These are phyloP conservation scores for Eucommia ulmoides DNA, from an alignment of 257 asterid species.

Conservation along the genomic window DNA sequence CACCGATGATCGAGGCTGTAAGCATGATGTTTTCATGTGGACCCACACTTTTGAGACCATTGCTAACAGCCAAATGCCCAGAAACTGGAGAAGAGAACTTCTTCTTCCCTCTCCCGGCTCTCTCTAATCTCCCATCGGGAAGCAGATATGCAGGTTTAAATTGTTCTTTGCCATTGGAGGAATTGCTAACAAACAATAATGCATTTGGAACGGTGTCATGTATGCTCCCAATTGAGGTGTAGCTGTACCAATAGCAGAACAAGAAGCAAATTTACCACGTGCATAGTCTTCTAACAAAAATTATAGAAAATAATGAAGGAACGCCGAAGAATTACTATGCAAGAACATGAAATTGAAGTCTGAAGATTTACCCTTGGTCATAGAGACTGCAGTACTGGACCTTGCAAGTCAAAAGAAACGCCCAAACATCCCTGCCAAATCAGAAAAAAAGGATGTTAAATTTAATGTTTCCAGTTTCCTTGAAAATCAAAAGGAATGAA, in stretches of 20 bases:
- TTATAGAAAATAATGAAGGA: background rate
- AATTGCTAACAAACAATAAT: conserved; percentile 31
- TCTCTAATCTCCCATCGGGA: conserved; percentile 83
- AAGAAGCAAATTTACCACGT: too few species aligned
- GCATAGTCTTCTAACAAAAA: too few species aligned
- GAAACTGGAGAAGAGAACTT: conserved; percentile 27
- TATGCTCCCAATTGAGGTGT: conserved; percentile 94
- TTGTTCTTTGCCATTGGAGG: conserved; percentile 32
- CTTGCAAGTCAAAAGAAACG: conserved; percentile 89
- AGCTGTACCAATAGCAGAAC: conserved; percentile 34
- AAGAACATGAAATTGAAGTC: too few species aligned
- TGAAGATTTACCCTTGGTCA: conserved; percentile 67
- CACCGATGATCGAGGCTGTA: conserved; percentile 64
- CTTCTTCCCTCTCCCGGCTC: conserved; percentile 85
- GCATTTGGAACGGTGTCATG: conserved; percentile 88
- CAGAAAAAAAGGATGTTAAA: background rate
- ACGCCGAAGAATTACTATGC: conserved; percentile 7
- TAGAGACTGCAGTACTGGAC: conserved; percentile 89
- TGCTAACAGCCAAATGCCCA: conserved; percentile 27
- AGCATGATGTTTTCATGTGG: conserved; percentile 22
- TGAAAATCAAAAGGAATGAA: too few species aligned
- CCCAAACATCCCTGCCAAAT: conserved; percentile 83
- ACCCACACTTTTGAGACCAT: conserved; percentile 43
- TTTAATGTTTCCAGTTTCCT: too few species aligned
- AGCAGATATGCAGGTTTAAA: conserved; percentile 81